phyloP scores from a whole-genome alignment of 176 grass and related monocot genomes.

The Carex scoparia region DNA sequence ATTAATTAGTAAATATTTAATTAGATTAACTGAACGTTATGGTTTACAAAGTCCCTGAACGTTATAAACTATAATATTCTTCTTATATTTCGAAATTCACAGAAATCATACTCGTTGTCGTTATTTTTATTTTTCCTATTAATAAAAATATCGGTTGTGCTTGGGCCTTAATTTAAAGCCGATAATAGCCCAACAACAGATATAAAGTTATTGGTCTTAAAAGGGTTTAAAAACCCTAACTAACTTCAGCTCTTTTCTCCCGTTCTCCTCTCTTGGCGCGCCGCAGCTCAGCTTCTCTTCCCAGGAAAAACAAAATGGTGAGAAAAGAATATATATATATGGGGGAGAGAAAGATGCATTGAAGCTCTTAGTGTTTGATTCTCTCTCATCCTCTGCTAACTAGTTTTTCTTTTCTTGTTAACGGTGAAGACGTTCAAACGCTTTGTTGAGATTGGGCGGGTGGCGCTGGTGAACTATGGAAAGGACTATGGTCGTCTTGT shows the following conservation, averaged over 20 bases:
- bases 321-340: not conserved
- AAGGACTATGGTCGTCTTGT: constrained; percentile 74
- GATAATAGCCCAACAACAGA: not conserved
- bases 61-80: no score
- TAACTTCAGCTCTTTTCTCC: constrained; percentile 19
- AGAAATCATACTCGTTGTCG: no score
- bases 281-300: constrained; percentile 26
- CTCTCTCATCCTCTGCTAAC: not conserved
- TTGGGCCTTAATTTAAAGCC: not conserved
- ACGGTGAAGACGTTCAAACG: constrained; percentile 65
- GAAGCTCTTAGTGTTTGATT: not conserved
- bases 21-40: no score
- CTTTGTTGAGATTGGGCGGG: constrained; percentile 86
- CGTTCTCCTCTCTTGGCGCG: not conserved
- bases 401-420: not conserved
- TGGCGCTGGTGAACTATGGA: constrained; percentile 86
- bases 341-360: not conserved
- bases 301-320: constrained; percentile 41
- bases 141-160: no score
- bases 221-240: constrained; percentile 29
- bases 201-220: not conserved
- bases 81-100: no score
- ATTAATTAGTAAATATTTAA: no score
- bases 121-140: no score
- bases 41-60: no score